phyloP scores from a whole-genome alignment of 169 alveolate genomes.

The Plasmodium gallinaceum region DNA sequence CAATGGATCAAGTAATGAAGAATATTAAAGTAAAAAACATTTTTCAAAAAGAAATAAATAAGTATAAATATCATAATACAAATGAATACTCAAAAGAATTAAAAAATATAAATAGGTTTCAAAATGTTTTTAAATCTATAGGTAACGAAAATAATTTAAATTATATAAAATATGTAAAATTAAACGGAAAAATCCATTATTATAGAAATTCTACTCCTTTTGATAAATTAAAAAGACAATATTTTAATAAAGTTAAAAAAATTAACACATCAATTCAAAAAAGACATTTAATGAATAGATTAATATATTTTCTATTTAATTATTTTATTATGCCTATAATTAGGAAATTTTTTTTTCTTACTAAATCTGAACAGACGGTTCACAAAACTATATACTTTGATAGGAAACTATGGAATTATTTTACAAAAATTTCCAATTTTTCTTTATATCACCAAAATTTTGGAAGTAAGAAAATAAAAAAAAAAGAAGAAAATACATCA shows the following conservation, averaged over 20 bases:
- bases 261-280: constrained; percentile 31
- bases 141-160: not conserved
- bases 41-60: constrained; percentile 19
- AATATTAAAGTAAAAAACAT: constrained; percentile 46
- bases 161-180: too few relatives aligned
- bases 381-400: constrained; percentile 64
- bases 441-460: constrained; percentile 63
- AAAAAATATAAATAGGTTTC: not conserved
- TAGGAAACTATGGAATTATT: constrained; percentile 57
- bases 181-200: too few relatives aligned
- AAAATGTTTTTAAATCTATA: not conserved
- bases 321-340: constrained; percentile 74
- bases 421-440: constrained; percentile 68
- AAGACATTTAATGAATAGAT: constrained; percentile 63
- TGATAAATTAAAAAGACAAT: constrained; percentile 24
- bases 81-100: not conserved
- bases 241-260: constrained; percentile 38
- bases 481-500: not conserved
- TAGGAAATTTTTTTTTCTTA: constrained; percentile 57
- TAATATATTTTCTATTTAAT: constrained; percentile 72
- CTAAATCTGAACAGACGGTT: constrained; percentile 70
- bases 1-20: constrained; percentile 72
- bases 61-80: not conserved
- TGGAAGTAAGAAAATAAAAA: constrained; percentile 38
- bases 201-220: constrained; percentile 10